Percentiles rank a stretch among this genome's conserved stretches.
Evolutionary conservation across 2,329 filamentous ascomycete species (phyloP).

Genomic region (Rugonectria rugulosa): DNA sequence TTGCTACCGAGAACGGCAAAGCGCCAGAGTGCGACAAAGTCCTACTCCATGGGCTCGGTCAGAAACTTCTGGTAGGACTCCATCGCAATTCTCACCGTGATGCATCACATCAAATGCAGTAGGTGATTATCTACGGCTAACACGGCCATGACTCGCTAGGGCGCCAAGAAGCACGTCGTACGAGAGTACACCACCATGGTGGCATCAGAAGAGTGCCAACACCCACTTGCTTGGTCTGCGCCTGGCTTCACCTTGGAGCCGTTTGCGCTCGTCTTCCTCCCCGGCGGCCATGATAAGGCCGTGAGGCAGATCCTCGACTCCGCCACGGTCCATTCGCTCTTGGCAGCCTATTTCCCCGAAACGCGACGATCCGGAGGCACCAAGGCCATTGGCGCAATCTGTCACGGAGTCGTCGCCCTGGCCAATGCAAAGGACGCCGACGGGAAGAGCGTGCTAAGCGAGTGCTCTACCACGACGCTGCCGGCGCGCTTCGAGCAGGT

Average conservation of each 20-base stretch:
- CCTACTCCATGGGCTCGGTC: slow-evolving; percentile 58
- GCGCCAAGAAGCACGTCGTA: slow-evolving; percentile 52
- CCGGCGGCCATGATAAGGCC: slow-evolving; percentile 57
- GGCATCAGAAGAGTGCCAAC: slow-evolving; percentile 49
- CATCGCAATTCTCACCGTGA: not conserved
- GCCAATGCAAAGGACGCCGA: slow-evolving; percentile 49
- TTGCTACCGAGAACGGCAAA: slow-evolving; percentile 59
- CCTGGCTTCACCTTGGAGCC: slow-evolving; percentile 51
- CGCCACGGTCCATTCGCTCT: slow-evolving; percentile 50
- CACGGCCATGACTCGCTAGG: slow-evolving; percentile 40
- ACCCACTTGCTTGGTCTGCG: slow-evolving; percentile 54
- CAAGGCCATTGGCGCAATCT: slow-evolving; percentile 57
- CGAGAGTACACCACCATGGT: slow-evolving; percentile 54
- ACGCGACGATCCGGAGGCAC: slow-evolving; percentile 51
- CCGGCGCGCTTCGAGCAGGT: slow-evolving; percentile 57
- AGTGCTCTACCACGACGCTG: slow-evolving; percentile 57
- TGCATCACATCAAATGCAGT: not conserved
- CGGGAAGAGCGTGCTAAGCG: slow-evolving; percentile 55
- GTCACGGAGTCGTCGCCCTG: slow-evolving; percentile 61
- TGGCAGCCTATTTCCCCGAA: slow-evolving; percentile 56
- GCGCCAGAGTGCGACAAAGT: slow-evolving; percentile 56
- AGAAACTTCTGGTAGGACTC: slow-evolving; percentile 58
- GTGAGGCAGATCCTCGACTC: slow-evolving; percentile 61
- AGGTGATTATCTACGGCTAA: not conserved
- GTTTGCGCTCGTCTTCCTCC: slow-evolving; percentile 16